These are phyloP conservation scores for Rhodotorula sp. DNA, from an alignment of 1,284 basidiomycete species.

Conservation along the genomic window DNA sequence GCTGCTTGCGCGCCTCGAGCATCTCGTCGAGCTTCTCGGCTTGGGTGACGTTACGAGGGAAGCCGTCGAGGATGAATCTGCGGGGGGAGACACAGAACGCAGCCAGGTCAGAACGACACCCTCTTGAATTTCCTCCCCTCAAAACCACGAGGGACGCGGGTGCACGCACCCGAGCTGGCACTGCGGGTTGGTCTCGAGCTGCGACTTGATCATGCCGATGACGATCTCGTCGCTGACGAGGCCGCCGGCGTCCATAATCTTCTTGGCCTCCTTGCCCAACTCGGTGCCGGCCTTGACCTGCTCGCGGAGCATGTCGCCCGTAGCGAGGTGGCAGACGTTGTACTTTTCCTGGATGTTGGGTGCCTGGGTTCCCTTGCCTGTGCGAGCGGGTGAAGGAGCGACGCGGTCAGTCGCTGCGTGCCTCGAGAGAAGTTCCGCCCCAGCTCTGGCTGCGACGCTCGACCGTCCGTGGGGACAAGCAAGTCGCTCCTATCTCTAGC, in stretches of 20 bases:
- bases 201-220: slow-evolving; percentile 95
- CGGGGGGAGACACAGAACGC: not conserved
- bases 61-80: slow-evolving; percentile 96
- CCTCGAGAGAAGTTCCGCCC: not conserved
- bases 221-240: slow-evolving; percentile 95
- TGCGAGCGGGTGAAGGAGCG: not conserved
- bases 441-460: too few species aligned
- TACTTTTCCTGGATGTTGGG: slow-evolving; percentile 88
- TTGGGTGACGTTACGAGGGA: slow-evolving; percentile 97
- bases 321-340: slow-evolving; percentile 96
- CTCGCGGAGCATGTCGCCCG: slow-evolving; percentile 96
- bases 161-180: slow-evolving; percentile 86
- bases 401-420: not conserved
- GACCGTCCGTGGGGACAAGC: not conserved
- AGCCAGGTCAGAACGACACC: not conserved
- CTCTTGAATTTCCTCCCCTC: too few species aligned
- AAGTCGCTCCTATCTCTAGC: not conserved
- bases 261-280: slow-evolving; percentile 89
- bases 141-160: not conserved
- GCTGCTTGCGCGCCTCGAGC: slow-evolving; percentile 74
- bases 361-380: slow-evolving; percentile 97
- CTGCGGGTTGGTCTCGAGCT: slow-evolving; percentile 85
- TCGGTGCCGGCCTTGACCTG: slow-evolving; percentile 85
- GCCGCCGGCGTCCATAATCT: slow-evolving; percentile 94
- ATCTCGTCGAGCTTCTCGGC: slow-evolving; percentile 94